Percentiles rank a stretch among this genome's conserved stretches.
These are phyloP conservation scores for Mrakia gelida DNA, from an alignment of 768 basidiomycete genomes.

Conservation along the genomic window DNA sequence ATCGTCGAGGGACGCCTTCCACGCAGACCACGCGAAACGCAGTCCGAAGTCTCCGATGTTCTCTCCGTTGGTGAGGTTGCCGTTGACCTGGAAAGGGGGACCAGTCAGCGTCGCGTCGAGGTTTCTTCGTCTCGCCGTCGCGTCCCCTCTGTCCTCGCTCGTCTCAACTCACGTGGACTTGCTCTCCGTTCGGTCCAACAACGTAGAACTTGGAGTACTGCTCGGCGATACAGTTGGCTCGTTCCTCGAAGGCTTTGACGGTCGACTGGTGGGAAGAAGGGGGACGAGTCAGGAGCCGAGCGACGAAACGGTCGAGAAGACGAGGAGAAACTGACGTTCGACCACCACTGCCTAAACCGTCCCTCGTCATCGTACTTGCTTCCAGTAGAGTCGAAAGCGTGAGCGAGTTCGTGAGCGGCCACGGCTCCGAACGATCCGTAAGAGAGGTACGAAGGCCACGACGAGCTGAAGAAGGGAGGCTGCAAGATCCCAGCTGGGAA, in stretches of 20 bases:
- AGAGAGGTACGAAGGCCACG: slow-evolving; percentile 82
- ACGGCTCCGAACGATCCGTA: slow-evolving; percentile 92
- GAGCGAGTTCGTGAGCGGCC: slow-evolving; percentile 77
- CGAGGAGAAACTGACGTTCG: slow-evolving; percentile 50
- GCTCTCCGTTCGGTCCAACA: slow-evolving; percentile 76
- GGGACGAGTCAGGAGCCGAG: neutral
- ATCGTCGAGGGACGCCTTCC: slow-evolving; percentile 61
- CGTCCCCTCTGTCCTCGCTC: too few relatives aligned
- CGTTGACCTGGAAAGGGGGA: slow-evolving; percentile 54
- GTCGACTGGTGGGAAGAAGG: slow-evolving; percentile 47
- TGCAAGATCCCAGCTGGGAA: slow-evolving; percentile 95
- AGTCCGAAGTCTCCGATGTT: slow-evolving; percentile 68
- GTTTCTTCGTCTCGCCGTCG: neutral
- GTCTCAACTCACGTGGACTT: slow-evolving; percentile 53
- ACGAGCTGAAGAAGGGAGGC: slow-evolving; percentile 79
- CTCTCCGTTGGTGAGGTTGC: slow-evolving; percentile 75
- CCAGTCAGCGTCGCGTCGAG: too few relatives aligned
- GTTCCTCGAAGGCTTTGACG: slow-evolving; percentile 71
- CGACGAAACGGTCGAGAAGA: neutral
- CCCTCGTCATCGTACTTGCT: slow-evolving; percentile 86
- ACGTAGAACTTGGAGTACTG: slow-evolving; percentile 83
- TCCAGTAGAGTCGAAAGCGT: slow-evolving; percentile 78
- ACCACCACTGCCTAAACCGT: slow-evolving; percentile 88
- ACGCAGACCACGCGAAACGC: slow-evolving; percentile 70
- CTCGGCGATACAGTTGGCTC: slow-evolving; percentile 81